Base-by-base conservation (phyloP, 1,284 basidiomycete genomes). In the Puccinia horiana region DNA sequence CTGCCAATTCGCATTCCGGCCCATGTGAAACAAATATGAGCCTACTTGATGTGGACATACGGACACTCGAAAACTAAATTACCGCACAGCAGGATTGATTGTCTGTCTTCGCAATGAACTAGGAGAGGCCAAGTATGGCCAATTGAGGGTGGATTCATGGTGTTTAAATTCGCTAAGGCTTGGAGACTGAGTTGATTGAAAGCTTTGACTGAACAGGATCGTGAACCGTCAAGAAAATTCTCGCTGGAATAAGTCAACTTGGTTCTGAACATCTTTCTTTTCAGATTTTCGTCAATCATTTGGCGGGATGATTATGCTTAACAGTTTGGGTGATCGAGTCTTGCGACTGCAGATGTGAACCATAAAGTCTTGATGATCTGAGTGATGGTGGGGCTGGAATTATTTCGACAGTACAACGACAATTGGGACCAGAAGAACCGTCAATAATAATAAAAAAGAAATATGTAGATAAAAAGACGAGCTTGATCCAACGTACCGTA, bases 101-200 rank as follows among this genome's bases (percentile, higher is more conserved):
- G 35, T 20, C 74, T 54, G 6, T 40, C 54, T 11, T 76, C 74
- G 26, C 74, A 76, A 16, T 61, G 16, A 5, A 76, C 37, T 1
- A 76, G 74, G 20, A 61, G 26, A 4, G 49, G 54, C 74, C 74
- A 76, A 29, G 74, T 61, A 26, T 76, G 37, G 1, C 16, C 32
- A 44, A 76, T 56, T 3, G 74, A 58, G 1, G 5, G 12, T 14
- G 74, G 18, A n/a, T 76, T 76, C 29, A 29, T 12, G 8, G 74
- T 76, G n/a, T 56, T 61, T n/a, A 76, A 29, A 32, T 76, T 76
- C 23, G 74, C 40, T 35, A 76, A 16, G 9, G 74, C 74, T 44
- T 76, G 74, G 6, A 76, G 37, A 42, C 74, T 61, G 49, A 18
- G 61, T 76, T 44, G 74, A 29, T 76, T 76, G 37, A 76, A 61